Base-by-base conservation (phyloP, 2,329 filamentous ascomycete species). In the Ascochyta koolunga region DNA sequence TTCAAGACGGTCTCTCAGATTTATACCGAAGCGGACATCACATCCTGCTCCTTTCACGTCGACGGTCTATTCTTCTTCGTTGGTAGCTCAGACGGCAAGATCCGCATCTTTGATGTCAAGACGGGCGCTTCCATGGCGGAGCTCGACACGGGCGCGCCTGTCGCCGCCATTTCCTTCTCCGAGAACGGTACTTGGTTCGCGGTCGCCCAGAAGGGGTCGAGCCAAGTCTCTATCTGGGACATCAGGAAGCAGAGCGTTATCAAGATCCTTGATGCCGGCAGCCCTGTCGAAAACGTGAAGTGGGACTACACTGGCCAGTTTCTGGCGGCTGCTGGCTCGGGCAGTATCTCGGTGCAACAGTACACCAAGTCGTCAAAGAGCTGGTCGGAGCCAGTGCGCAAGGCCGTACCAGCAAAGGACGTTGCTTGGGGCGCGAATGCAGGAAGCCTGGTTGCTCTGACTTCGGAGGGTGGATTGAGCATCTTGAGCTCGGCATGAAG, bases 281-380 rank as follows among this genome's bases (percentile, higher is more conserved):
- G 86, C 58, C 82, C 85, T n/a, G 86, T 96, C 41, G 84, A 89
- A 57, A 86, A 84, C 35, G 82, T 97, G 60, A 82, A 83, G 42
- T 99, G 93, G 93, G 95, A 99, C 71, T 97, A 96, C 79, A 95
- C 90, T 6, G 93, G 93, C 37, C 93, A 97, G 76, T 99, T 90
- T 79, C 81, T 99, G 47, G 90, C 93, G 22, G 89, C 89, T 11
- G 90, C 86, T 4, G 93, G 93, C 6, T 83, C 88, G 4, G 86
- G 88, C 38, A 92, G 92, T 24, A 79, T 97, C 40, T 90, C 89
- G 5, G 90, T 99, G 35, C 91, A 95, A 74, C 89, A 96, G 68
- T 99, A 96, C 76, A 83, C 85, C 59, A 99, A 98, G 82, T 81
- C 86, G 46, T 83, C 86, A 58, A 99, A 96, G 83, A 82, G 84